Evolutionary conservation across 495 filamentous ascomycete genomes (phyloP).

Genomic region (Neurospora hispaniola): DNA sequence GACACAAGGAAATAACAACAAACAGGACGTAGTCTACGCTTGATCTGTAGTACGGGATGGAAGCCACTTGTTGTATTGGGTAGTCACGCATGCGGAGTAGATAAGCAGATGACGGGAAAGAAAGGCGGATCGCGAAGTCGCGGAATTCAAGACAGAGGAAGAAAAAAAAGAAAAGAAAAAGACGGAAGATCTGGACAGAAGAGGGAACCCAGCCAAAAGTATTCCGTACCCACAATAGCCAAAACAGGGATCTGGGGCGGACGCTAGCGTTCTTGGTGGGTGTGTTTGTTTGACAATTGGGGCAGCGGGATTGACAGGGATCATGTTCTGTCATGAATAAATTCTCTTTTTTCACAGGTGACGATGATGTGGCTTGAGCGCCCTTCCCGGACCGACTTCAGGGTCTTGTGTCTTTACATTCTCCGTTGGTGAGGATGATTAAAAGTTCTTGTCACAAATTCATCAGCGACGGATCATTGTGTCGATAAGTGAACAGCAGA

Average conservation of each 20-base stretch:
- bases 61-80: not conserved
- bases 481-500: not conserved
- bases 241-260: not conserved
- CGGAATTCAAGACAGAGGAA: not conserved
- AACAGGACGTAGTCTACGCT: not conserved
- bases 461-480: not conserved
- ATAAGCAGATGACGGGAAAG: not conserved
- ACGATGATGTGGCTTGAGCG: constrained; percentile 5
- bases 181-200: not conserved
- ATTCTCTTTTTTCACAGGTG: constrained; percentile 9
- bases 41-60: not conserved
- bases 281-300: not conserved
- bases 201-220: not conserved
- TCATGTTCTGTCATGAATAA: not conserved
- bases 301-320: not conserved
- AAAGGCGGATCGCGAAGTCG: not conserved
- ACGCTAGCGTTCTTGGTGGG: not conserved
- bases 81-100: not conserved
- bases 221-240: not conserved
- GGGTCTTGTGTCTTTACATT: not conserved
- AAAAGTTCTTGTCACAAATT: not conserved
- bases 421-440: not conserved
- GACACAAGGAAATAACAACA: not conserved
- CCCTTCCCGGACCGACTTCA: not conserved
- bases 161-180: not conserved